A percentile compares a stretch with the other conserved stretches of the same genome.
Conservation (phyloP, 305 asterid species). For the Withania somnifera region DNA sequence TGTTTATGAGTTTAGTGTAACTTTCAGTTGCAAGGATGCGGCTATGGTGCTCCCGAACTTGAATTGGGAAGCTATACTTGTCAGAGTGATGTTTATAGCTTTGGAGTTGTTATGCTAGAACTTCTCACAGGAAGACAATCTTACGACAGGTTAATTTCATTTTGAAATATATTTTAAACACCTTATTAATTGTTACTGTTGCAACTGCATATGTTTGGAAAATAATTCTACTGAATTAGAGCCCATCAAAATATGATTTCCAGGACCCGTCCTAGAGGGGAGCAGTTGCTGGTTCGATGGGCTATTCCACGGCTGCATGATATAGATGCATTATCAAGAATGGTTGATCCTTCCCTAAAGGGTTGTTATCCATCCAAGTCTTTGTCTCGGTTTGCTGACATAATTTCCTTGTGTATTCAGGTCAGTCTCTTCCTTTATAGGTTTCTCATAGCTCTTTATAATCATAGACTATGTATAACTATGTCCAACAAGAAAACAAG, state of each 20-base stretch:
- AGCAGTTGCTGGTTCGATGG: conserved; percentile 81
- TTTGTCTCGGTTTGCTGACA: conserved; percentile 89
- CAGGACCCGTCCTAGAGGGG: conserved; percentile 73
- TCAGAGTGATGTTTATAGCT: conserved; percentile 90
- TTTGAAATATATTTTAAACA: not conserved
- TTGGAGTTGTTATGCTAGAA: conserved; percentile 82
- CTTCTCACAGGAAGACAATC: conserved; percentile 86
- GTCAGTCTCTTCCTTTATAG: conserved; percentile 17
- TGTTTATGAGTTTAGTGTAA: conserved; percentile 15
- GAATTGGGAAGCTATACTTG: conserved; percentile 67
- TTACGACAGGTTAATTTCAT: conserved; percentile 52
- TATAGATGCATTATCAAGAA: conserved; percentile 71
- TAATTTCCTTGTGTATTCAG: conserved; percentile 83
- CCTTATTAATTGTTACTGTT: not conserved
- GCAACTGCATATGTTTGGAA: not conserved
- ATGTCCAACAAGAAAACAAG: no score
- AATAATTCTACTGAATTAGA: not conserved
- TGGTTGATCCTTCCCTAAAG: conserved; percentile 78
- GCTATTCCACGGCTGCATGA: conserved; percentile 78
- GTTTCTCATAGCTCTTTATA: not conserved
- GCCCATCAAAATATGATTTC: not conserved
- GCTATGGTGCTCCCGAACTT: conserved; percentile 92
- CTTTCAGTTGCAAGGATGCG: conserved; percentile 69
- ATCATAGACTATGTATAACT: no score
- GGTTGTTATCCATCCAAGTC: conserved; percentile 80